Evolutionary conservation across 305 asterid genomes (phyloP), one percentile per base, ranked within the genome.

Genomic region (Solanum hybrid): DNA sequence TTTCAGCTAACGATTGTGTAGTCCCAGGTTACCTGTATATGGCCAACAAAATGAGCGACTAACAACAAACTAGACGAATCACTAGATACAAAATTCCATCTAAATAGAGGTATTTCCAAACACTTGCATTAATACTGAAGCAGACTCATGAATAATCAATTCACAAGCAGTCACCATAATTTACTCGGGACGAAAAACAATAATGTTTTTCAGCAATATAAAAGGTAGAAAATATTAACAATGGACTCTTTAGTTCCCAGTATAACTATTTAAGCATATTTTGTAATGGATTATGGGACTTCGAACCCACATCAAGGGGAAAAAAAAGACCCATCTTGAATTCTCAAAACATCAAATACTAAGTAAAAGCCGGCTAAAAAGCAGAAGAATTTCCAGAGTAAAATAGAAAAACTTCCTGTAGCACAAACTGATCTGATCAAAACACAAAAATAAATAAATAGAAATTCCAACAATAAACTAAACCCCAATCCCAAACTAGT

Each of bases 1-100:
- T 79, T 88, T 84, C 66, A 78, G 51, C 17, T 60, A 85, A 90
- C 26, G n/a, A 38, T 27, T 64, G 82, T 27, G 29, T 69, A 78
- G 77, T 79, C 72, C 86, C 42, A 66, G 88, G 88, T 88, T 88
- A 90, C 92, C 93, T 91, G 89, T 27, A 87, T 36, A 88, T 37
- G 76, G 56, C 24, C 80, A 46, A 89, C 36, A 69, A 34, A 76
- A 90, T 81, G 77, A n/a, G 31, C 36, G 7, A 86, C n/a, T 22
- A 86, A 14, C 56, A 26, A 86, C 34, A 1, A 20, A 7, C 71
- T 84, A 84, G 71, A 81, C 60, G 69, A 90, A 86, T 86, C 88
- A 76, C 87, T 46, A 87, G 56, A 27, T n/a, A 36, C 88, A 87
- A 34, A 69, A 32, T 56, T 27, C 31, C 84, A 9, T 42, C 34